Evolutionary conservation across 306 rosid species (phyloP).

Genomic region (Cucurbita pepo): DNA sequence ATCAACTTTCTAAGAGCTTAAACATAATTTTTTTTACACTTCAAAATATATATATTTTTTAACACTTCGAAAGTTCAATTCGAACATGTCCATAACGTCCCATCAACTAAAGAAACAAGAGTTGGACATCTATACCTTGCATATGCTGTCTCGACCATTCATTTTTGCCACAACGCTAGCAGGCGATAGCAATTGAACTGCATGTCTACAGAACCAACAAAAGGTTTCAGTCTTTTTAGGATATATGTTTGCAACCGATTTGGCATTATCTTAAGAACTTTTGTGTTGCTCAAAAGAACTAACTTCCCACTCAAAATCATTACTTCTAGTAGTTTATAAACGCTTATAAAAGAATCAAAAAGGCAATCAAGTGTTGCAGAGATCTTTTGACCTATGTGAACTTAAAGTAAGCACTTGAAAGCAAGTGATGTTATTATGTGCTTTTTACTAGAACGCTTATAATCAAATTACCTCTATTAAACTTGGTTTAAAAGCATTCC

Average conservation of each 20-base stretch:
- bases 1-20: no score
- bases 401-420: background rate
- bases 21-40: no score
- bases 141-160: slow-evolving; percentile 76
- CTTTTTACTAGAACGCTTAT: background rate
- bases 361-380: background rate
- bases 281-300: background rate
- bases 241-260: background rate
- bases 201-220: slow-evolving; percentile 42
- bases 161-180: slow-evolving; percentile 84
- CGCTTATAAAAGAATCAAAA: background rate
- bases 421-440: background rate
- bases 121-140: slow-evolving; percentile 47
- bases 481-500: background rate
- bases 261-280: background rate
- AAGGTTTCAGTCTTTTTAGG: background rate
- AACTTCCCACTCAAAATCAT: background rate
- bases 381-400: background rate
- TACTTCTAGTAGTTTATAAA: background rate
- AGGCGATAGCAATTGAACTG: slow-evolving; percentile 78
- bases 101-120: background rate
- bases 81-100: background rate
- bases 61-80: background rate
- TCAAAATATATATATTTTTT: no score
- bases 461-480: background rate